A percentile compares a stretch with the other conserved stretches of the same genome.
phyloP scores from a whole-genome alignment of 148 eudicot species.

The Persicaria tinctoria region DNA sequence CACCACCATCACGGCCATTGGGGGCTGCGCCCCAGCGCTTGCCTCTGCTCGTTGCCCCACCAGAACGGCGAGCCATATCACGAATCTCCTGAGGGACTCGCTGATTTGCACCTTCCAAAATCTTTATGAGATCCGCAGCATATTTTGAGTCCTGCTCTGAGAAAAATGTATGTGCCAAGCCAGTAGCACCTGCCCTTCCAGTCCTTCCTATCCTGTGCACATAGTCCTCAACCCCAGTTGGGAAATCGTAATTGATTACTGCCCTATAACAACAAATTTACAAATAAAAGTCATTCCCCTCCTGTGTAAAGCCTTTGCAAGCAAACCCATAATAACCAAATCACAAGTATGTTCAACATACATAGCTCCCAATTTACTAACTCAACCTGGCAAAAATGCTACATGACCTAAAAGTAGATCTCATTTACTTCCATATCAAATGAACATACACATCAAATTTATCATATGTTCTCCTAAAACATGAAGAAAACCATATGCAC shows the following conservation, averaged over 20 bases:
- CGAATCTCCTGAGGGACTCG: conserved; percentile 78
- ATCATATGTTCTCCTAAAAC: too few species aligned
- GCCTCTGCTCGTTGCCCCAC: conserved; percentile 57
- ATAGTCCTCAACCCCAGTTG: conserved; percentile 90
- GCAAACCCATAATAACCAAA: too few species aligned
- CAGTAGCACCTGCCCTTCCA: conserved; percentile 97
- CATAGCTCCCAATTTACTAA: not conserved
- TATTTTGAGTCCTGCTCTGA: conserved; percentile 71
- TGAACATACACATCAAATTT: too few species aligned
- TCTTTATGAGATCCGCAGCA: conserved; percentile 82
- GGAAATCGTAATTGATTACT: conserved; percentile 90
- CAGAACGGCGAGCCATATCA: conserved; percentile 74
- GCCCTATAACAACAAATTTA: conserved; percentile 39
- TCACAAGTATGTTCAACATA: not conserved
- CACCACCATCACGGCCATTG: conserved; percentile 43
- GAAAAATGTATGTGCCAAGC: conserved; percentile 73
- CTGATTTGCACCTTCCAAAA: conserved; percentile 90
- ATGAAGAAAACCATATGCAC: too few species aligned
- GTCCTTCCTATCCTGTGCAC: conserved; percentile 99
- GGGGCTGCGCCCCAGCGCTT: conserved; percentile 30
- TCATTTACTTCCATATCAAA: not conserved
- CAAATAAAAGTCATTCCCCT: not conserved
- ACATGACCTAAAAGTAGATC: not conserved
- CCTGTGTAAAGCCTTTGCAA: too few species aligned
- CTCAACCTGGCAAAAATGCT: not conserved